Evolutionary conservation across 352 stramenopile species (phyloP).

Genomic region (Globisporangium camurandrum): DNA sequence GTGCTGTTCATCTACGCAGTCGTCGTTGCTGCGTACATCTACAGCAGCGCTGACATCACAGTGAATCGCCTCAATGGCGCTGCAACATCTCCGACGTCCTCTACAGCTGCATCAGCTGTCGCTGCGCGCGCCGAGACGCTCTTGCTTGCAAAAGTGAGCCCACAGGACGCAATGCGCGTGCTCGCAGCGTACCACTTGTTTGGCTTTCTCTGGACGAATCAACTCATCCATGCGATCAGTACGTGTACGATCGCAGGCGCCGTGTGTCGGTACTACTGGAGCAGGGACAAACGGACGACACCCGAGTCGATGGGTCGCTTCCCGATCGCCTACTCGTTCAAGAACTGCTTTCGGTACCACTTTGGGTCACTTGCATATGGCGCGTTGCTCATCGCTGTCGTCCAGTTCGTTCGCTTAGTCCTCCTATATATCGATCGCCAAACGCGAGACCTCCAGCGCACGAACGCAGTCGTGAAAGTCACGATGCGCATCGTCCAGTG

Average conservation of each 20-base stretch:
- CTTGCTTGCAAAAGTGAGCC: slow-evolving; percentile 33
- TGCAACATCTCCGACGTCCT: too few species aligned
- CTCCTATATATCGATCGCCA: slow-evolving; percentile 92
- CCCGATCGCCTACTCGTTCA: slow-evolving; percentile 56
- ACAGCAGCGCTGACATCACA: slow-evolving; percentile 44
- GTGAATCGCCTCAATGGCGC: slow-evolving; percentile 22
- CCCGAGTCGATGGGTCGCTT: slow-evolving; percentile 51
- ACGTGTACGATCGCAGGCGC: slow-evolving; percentile 93
- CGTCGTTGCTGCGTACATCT: slow-evolving; percentile 60
- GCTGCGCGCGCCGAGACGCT: slow-evolving; percentile 18
- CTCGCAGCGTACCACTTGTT: slow-evolving; percentile 88
- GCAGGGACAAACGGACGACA: slow-evolving; percentile 38
- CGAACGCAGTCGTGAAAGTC: slow-evolving; percentile 75
- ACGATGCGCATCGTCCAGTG: slow-evolving; percentile 86
- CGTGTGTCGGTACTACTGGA: slow-evolving; percentile 92
- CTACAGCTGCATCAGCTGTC: slow-evolving; percentile 3
- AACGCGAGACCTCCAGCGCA: slow-evolving; percentile 73
- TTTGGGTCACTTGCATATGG: slow-evolving; percentile 95
- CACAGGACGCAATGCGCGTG: slow-evolving; percentile 55
- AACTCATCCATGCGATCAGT: slow-evolving; percentile 94
- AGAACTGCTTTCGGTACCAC: slow-evolving; percentile 89
- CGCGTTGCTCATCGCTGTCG: slow-evolving; percentile 93
- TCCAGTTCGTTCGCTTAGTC: slow-evolving; percentile 91
- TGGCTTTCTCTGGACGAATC: slow-evolving; percentile 93
- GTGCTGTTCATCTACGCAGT: slow-evolving; percentile 55